Evolutionary conservation across 2,329 filamentous ascomycete genomes (phyloP), one percentile per base, ranked within the genome.

Genomic region (Aureobasidium sp.): DNA sequence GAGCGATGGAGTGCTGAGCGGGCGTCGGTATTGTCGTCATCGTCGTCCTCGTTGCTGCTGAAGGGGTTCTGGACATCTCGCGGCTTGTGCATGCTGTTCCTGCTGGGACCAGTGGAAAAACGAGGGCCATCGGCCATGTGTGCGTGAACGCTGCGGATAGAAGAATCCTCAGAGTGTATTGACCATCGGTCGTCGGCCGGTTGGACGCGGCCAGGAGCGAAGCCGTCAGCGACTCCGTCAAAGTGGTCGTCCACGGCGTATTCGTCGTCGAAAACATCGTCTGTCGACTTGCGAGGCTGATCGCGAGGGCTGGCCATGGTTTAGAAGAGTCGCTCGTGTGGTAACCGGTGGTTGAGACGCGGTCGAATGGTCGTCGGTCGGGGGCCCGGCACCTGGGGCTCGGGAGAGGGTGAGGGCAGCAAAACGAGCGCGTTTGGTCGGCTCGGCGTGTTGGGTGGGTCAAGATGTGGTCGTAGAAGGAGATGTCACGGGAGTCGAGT

Each of bases 231-330:
- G 29, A 77, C 75, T 62, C 73, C 74, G 62, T 78, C 74, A 23
- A 60, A 61, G 51, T 29, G 27, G 27, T 75, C 73, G 51, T 71
- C 69, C 57, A 77, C 67, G 63, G 77, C 77, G 65, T 73, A 74
- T 63, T 78, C 75, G 67, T 80, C 78, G 68, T 75, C 76, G 64
- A 80, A 79, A 60, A 79, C 73, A 68, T 80, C 73, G 57, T 33
- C 43, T 8, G 55, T 49, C 43, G 55, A 58, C 13, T 11, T 45
- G 43, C 55, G 55, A 25, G 38, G 19, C 8, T 49, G 15, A 8
- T 58, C n/a, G 31, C 55, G 55, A 19, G 17, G 23, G 55, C 53
- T 31, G 50, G 51, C 43, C 43, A 57, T 60, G 57, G 15, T 46
- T 53, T 51, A 54, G 15, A 23, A 27, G 42, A 23, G 40, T 55